Evolutionary conservation across 768 basidiomycete genomes (phyloP).

Genomic region (Boletus rubropictus): DNA sequence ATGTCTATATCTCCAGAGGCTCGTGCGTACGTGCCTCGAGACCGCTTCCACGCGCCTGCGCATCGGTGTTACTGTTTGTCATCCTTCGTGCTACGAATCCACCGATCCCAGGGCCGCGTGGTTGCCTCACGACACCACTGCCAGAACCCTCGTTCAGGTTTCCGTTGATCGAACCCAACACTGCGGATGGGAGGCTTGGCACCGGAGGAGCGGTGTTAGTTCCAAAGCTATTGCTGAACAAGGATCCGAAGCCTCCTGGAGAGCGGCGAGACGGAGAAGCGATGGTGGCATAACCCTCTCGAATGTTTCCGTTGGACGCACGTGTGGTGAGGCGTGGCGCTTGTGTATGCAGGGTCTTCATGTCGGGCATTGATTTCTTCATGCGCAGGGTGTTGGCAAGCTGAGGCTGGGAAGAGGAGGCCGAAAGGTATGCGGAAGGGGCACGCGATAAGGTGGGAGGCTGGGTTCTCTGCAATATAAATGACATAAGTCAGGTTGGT

Average conservation of each 20-base stretch:
- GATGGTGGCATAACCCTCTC: slow-evolving; percentile 81
- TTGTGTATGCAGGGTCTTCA: slow-evolving; percentile 79
- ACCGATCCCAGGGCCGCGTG: slow-evolving; percentile 71
- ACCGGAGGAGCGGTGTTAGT: slow-evolving; percentile 61
- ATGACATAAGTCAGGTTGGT: slow-evolving; percentile 13
- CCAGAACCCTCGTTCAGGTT: slow-evolving; percentile 32
- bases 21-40: slow-evolving; percentile 84
- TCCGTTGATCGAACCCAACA: slow-evolving; percentile 42
- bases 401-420: slow-evolving; percentile 41
- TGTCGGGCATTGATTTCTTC: slow-evolving; percentile 99
- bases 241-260: slow-evolving; percentile 62
- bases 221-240: slow-evolving; percentile 51
- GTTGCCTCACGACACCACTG: slow-evolving; percentile 70
- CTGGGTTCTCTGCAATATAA: slow-evolving; percentile 37
- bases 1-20: slow-evolving; percentile 69
- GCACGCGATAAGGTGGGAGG: slow-evolving; percentile 65
- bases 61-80: slow-evolving; percentile 26
- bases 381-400: slow-evolving; percentile 59
- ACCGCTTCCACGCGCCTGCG: slow-evolving; percentile 51
- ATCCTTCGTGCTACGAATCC: slow-evolving; percentile 63
- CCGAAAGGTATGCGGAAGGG: slow-evolving; percentile 72
- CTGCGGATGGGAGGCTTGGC: slow-evolving; percentile 63
- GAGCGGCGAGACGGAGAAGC: slow-evolving; percentile 76
- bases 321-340: slow-evolving; percentile 75
- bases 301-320: slow-evolving; percentile 84